Percentiles rank a stretch among this genome's conserved stretches.
Evolutionary conservation across 2,329 filamentous ascomycete species (phyloP).

Genomic region (Venturia carpophila): DNA sequence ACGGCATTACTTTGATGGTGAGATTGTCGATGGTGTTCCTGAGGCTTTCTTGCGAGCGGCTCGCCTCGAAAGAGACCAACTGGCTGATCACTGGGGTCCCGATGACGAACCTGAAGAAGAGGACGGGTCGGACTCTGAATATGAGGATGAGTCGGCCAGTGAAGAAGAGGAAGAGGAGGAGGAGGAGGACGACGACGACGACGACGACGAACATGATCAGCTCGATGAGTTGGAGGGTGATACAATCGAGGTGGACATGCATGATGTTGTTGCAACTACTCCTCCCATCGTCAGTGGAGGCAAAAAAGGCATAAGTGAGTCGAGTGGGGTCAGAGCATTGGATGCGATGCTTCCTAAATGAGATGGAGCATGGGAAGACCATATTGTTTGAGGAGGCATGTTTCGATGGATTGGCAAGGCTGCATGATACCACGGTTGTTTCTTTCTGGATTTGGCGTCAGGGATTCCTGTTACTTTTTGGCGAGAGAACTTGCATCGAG

Average conservation of each 20-base stretch:
- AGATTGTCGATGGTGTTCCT: constrained; percentile 25
- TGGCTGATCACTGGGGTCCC: background rate
- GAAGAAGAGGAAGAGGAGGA: constrained; percentile 23
- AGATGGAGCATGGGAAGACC: background rate
- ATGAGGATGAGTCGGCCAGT: constrained; percentile 25
- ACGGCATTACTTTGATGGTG: constrained; percentile 28
- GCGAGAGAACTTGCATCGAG: background rate
- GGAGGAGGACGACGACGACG: too few species aligned
- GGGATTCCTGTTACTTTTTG: background rate
- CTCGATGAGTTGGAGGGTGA: background rate
- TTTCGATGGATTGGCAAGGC: background rate
- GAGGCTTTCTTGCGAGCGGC: background rate
- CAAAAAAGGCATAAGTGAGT: background rate
- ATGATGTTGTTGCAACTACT: background rate
- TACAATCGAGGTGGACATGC: constrained; percentile 1
- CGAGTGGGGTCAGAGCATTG: background rate
- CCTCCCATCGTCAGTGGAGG: background rate
- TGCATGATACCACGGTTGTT: constrained; percentile 7
- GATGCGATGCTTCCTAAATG: background rate
- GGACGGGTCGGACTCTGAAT: constrained; percentile 24
- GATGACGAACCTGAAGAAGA: constrained; percentile 2
- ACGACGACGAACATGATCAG: constrained; percentile 8
- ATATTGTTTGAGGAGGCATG: background rate
- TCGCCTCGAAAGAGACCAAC: background rate
- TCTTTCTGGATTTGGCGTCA: background rate